Base-by-base conservation (phyloP, 1,284 basidiomycete genomes). In the Inonotus obliquus region DNA sequence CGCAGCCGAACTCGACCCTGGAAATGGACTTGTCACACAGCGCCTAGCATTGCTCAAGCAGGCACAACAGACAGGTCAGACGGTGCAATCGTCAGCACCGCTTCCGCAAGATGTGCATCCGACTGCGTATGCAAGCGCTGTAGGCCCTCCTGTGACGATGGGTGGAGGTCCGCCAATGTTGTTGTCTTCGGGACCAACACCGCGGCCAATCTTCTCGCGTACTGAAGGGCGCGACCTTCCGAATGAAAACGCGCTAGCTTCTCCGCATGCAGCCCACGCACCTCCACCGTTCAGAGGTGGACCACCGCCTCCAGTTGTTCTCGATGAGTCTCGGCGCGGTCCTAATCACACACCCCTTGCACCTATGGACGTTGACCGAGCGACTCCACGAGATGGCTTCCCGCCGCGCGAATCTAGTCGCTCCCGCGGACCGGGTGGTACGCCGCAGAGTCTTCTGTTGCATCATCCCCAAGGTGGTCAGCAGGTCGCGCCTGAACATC, bases 51-150 rank as follows among this genome's bases (percentile, higher is more conserved):
- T 97, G 13, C 76, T 98, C 53, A 87, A 87, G 74, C 90, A 83
- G 63, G 92, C 91, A 0, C 92, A 95, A 69, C 83, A 85, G 2
- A 93, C 86, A 7, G 93, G 92, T 7, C 83, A 84, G 23, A 84
- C 87, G 59, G 75, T 95, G 1, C 91, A 81, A 2, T 44, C 89
- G 68, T 81, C 91, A 23, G 87, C 94, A 0, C 96, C 96, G 23
- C 86, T 87, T 1, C 95, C 96, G 1, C 91, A 96, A 69, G 96
- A 98, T 69, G 94, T 98, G 0, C 95, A 97, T 67, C 94, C 94
- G 0, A 96, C 94, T 1, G 93, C 94, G 11, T 98, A 97, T 70
- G 89, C 92, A 0, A 89, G 84, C 65, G 80, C 85, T 0, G 81
- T 86, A 23, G 82, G 87, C 11, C 84, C 86, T 10, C 86, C 89